Base-by-base conservation (phyloP, 495 filamentous ascomycete species). In the Penicillium egyptiacum region DNA sequence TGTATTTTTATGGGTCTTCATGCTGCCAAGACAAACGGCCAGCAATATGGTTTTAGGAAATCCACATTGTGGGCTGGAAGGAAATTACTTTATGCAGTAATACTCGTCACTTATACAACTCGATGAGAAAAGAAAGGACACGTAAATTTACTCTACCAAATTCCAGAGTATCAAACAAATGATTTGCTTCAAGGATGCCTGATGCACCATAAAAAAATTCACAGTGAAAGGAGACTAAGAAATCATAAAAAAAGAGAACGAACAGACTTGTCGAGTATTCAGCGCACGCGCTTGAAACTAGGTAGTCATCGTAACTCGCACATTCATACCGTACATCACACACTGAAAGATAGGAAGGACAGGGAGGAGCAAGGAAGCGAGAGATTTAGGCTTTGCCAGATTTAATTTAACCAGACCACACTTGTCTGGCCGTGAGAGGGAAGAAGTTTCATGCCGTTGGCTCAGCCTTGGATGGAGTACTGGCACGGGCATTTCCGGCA, bases 401-500 rank as follows among this genome's bases (percentile, higher is more conserved):
- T n/a, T 37, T 25, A 39, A 48, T 26, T 43, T 26, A 39, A 44
- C 33, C 48, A 49, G 28, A 42, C 49, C 45, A 53, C 53, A 17
- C 25, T 31, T 22, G 17, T 25, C 23, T 45, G 44, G 31, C 50
- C n/a, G 33, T 46, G 48, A 19, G n/a, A 55, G 31, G 16, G 19
- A 58, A 51, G 49, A 45, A 33, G 58, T 50, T 60, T 63, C 70
- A 74, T n/a, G 64, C 63, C 7, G 70, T 56, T 37, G 71, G 52
- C 43, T 77, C 75, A 20, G 46, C 39, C 61, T 75, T 78, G 7
- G 73, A 57, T 37, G 70, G 71, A 1, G 73, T 70, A 28, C 64
- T 53, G n/a, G 66, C 65, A 31, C 60, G 64, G 39, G 66, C 68
- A 26, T 62, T 64, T 45, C 61, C 57, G 59, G 71, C 67, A 57